Conservation (phyloP, 805 yeast species). For the Zygosaccharomyces bailii region DNA sequence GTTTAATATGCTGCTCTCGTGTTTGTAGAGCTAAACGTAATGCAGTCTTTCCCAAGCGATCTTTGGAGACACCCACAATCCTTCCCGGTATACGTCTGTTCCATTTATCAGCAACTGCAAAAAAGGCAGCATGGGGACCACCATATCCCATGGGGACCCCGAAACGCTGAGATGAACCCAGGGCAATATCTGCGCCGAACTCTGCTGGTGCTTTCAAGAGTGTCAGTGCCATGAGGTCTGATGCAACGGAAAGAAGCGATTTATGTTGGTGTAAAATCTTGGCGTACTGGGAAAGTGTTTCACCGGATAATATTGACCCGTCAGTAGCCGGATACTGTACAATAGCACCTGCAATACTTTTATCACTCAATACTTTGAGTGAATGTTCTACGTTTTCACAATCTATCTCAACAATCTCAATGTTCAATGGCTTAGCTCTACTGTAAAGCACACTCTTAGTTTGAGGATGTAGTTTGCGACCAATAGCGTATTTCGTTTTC, state of each 20-base stretch:
- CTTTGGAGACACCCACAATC: constrained; percentile 89
- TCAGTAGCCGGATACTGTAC: constrained; percentile 89
- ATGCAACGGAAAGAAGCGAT: constrained; percentile 79
- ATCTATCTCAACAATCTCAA: constrained; percentile 59
- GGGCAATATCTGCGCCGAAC: constrained; percentile 87
- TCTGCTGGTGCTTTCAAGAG: constrained; percentile 77
- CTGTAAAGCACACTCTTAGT: constrained; percentile 75
- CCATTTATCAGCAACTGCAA: constrained; percentile 75
- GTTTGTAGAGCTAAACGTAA: constrained; percentile 92
- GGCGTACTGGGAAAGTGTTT: constrained; percentile 52
- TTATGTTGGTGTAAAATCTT: constrained; percentile 65
- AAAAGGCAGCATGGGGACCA: constrained; percentile 98
- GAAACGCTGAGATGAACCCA: constrained; percentile 91
- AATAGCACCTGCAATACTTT: constrained; percentile 69
- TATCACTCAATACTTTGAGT: constrained; percentile 36
- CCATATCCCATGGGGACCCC: constrained; percentile 98
- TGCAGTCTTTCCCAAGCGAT: constrained; percentile 86
- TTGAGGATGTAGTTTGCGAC: constrained; percentile 75
- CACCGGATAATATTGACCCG: constrained; percentile 57
- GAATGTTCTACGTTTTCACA: constrained; percentile 43
- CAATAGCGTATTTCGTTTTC: constrained; percentile 66
- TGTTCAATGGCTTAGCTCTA: constrained; percentile 71
- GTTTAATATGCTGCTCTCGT: constrained; percentile 95
- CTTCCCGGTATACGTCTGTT: constrained; percentile 96
- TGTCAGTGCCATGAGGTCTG: constrained; percentile 88